These are phyloP conservation scores for Thermomyces lanuginosus DNA, from an alignment of 2,329 filamentous ascomycete genomes.

Conservation along the genomic window DNA sequence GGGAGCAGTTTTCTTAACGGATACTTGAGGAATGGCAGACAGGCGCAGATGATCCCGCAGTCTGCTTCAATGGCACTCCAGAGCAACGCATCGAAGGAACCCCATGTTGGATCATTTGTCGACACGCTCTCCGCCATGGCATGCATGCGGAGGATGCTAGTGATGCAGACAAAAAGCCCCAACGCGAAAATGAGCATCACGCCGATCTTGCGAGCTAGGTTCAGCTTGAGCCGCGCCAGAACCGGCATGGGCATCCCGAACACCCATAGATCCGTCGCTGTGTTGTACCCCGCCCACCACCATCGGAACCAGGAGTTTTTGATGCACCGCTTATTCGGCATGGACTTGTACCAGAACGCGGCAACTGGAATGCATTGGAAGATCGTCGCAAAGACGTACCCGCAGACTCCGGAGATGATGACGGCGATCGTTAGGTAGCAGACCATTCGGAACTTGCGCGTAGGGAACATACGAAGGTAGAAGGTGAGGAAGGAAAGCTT, in stretches of 20 bases:
- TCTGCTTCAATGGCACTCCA: slow-evolving; percentile 13
- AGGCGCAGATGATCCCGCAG: slow-evolving; percentile 11
- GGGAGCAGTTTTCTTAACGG: slow-evolving; percentile 9
- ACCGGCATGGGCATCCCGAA: slow-evolving; percentile 34
- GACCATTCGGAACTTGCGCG: slow-evolving; percentile 7
- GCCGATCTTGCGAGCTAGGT: slow-evolving; percentile 29
- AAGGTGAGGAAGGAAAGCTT: slow-evolving; percentile 8
- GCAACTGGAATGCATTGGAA: slow-evolving; percentile 34
- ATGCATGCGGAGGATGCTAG: slow-evolving; percentile 33
- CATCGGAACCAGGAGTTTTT: slow-evolving; percentile 32
- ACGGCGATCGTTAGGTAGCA: slow-evolving; percentile 6
- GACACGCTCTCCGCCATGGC: slow-evolving; percentile 6
- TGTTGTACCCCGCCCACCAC: slow-evolving; percentile 9
- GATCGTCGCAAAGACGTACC: slow-evolving; percentile 12
- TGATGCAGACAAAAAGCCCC: slow-evolving; percentile 37
- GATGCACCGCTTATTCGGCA: slow-evolving; percentile 32
- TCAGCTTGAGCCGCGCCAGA: slow-evolving; percentile 31
- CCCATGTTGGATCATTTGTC: slow-evolving; percentile 8
- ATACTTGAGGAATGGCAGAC: slow-evolving; percentile 11
- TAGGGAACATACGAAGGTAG: slow-evolving; percentile 9
- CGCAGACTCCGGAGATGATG: slow-evolving; percentile 5
- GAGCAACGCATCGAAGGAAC: slow-evolving; percentile 8
- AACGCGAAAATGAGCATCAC: slow-evolving; percentile 34
- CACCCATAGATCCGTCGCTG: slow-evolving; percentile 26
- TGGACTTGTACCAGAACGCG: slow-evolving; percentile 33